phyloP scores from a whole-genome alignment of 805 yeast species.

The Teunomyces gatunensis region DNA sequence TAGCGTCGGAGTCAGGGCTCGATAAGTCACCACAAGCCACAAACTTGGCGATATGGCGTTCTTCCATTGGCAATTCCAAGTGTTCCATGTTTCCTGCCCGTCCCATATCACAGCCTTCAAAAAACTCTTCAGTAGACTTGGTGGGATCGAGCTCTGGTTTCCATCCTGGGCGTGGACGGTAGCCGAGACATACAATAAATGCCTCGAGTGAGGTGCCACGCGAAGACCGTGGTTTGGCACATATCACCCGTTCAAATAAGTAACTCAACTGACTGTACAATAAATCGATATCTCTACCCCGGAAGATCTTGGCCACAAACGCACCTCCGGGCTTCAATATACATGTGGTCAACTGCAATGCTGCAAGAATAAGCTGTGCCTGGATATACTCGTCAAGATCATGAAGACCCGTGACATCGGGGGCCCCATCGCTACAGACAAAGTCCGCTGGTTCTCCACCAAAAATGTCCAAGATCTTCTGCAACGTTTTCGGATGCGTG shows the following conservation, averaged over 20 bases:
- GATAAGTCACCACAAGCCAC: conserved; percentile 92
- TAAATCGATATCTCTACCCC: conserved; percentile 94
- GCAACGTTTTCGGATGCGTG: conserved; percentile 89
- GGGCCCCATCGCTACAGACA: conserved; percentile 97
- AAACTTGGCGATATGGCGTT: conserved; percentile 81
- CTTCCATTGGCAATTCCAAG: conserved; percentile 54
- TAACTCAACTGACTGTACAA: conserved; percentile 89
- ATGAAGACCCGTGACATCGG: conserved; percentile 96
- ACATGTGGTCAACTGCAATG: conserved; percentile 88
- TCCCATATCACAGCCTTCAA: conserved; percentile 61
- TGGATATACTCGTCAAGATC: conserved; percentile 96
- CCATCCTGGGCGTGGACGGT: conserved; percentile 83
- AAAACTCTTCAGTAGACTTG: conserved; percentile 77
- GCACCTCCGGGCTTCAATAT: conserved; percentile 85
- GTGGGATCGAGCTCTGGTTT: conserved; percentile 57
- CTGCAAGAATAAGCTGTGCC: conserved; percentile 89
- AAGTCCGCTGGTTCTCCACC: conserved; percentile 94
- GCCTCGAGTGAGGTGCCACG: conserved; percentile 94
- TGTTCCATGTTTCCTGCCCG: conserved; percentile 48
- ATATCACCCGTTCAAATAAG: conserved; percentile 79
- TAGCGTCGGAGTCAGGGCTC: conserved; percentile 92
- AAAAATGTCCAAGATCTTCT: conserved; percentile 71
- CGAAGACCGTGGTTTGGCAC: conserved; percentile 95
- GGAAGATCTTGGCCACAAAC: conserved; percentile 92
- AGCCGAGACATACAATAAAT: conserved; percentile 88